Evolutionary conservation across 2,329 filamentous ascomycete species (phyloP).

Genomic region (Gaeumannomyces tritici): DNA sequence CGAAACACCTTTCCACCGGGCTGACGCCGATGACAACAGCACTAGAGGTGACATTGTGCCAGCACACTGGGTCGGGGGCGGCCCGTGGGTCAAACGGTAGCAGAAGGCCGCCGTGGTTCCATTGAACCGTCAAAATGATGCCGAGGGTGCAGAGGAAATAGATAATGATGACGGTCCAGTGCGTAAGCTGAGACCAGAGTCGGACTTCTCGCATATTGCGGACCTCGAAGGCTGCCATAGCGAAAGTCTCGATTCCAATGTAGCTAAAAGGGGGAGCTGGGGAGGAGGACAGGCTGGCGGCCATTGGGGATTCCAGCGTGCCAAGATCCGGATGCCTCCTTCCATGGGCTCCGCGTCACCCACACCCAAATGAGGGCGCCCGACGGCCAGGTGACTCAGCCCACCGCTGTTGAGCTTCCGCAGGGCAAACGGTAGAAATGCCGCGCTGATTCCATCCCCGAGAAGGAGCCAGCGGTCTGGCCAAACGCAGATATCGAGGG

Average conservation of each 20-base stretch:
- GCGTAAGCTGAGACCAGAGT: background rate
- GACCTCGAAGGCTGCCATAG: slow-evolving; percentile 12
- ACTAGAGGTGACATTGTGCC: background rate
- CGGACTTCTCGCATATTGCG: slow-evolving; percentile 5
- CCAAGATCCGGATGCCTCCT: background rate
- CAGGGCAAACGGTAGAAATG: no score
- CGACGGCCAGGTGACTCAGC: no score
- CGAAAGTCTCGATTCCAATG: slow-evolving; percentile 10
- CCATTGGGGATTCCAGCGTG: background rate
- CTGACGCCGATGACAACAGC: slow-evolving; percentile 1
- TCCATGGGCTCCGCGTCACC: background rate
- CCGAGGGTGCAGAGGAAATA: background rate
- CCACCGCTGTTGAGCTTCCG: no score
- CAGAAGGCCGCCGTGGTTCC: background rate
- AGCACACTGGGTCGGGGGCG: background rate
- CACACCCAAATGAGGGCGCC: no score
- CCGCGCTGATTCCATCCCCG: no score
- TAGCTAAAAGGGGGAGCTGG: slow-evolving; percentile 6
- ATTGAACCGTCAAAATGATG: background rate
- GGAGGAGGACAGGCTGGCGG: background rate
- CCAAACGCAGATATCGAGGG: no score
- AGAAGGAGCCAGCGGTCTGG: no score
- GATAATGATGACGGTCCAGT: background rate
- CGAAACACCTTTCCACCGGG: no score
- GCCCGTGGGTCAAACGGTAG: background rate